Evolutionary conservation across 2,329 filamentous ascomycete genomes (phyloP), one percentile per base, ranked within the genome.

Genomic region (Elsinoe australis): DNA sequence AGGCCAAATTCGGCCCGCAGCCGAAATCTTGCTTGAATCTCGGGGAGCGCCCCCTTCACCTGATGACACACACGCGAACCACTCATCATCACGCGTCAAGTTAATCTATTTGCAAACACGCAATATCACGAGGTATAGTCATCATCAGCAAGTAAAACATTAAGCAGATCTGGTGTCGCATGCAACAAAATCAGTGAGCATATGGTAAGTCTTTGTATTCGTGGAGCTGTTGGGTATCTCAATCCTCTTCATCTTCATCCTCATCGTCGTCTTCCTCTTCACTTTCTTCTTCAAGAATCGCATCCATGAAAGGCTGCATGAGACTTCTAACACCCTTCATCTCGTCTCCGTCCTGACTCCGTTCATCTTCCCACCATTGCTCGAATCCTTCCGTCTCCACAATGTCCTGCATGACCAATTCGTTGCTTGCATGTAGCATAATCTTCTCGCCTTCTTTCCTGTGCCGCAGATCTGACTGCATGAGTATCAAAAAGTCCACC

Each of bases 331-430:
- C 78, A 42, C 69, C 75, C 51, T 67, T 67, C 81, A 95, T 79
- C 47, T 78, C 76, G 49, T 85, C 83, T 10, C 73, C 80, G 49
- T 80, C 80, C 18, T 68, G 75, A 4, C 83, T 82, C 59, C 81
- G 73, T 65, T 76, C 73, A 63, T 94, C 83, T 15, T 73, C 77
- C 89, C 89, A 96, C 92, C 92, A 98, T 39, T 77, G 76, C 58
- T 90, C 69, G 55, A 95, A 85, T 0, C 85, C 88, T 33, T 95
- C 89, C 60, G 95, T 87, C 62, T 95, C 87, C 1, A 95, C 68
- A 12, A 94, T 75, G 55, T 96, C 92, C 41, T 85, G 67, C 55
- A 85, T 80, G 62, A 94, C 94, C 45, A 96, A 72, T 64, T 88
- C 85, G 68, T 94, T 92, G 56, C 87, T 77, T 57, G 87, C 71